Conservation (phyloP, 2,329 filamentous ascomycete species). For the Diaporthe sp. region DNA sequence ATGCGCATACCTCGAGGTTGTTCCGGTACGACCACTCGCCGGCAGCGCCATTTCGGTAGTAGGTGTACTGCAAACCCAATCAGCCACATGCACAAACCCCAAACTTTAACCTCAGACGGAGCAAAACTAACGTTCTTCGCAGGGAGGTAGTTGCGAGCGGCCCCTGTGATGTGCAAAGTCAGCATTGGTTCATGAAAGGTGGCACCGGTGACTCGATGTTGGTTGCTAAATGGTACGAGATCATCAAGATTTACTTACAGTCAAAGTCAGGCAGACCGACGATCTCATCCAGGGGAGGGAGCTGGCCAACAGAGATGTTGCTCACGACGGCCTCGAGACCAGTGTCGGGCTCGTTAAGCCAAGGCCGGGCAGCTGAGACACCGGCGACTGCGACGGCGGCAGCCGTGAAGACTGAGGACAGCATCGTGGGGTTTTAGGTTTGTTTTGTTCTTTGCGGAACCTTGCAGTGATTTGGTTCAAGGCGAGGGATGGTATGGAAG, state of each 20-base stretch:
- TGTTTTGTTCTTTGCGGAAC: not conserved
- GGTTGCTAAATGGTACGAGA: not conserved
- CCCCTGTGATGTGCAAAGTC: constrained; percentile 43
- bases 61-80: constrained; percentile 58
- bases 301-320: constrained; percentile 50
- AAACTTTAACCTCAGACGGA: not conserved
- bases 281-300: constrained; percentile 60
- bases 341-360: constrained; percentile 56
- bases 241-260: constrained; percentile 45
- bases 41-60: constrained; percentile 68
- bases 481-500: not conserved
- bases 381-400: constrained; percentile 19
- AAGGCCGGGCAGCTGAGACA: constrained; percentile 19
- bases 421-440: constrained; percentile 10
- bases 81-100: constrained; percentile 1
- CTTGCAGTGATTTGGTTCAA: constrained; percentile 12
- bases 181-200: not conserved
- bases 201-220: not conserved
- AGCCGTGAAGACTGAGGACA: constrained; percentile 11
- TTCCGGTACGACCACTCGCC: constrained; percentile 70
- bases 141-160: constrained; percentile 63
- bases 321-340: constrained; percentile 57
- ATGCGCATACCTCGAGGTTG: constrained; percentile 60
- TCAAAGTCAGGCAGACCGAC: constrained; percentile 68
- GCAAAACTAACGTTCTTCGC: constrained; percentile 47